A percentile compares a stretch with the other conserved stretches of the same genome.
Evolutionary conservation across 202 grass and related monocot species (phyloP).

Genomic region (Carex arenaria): DNA sequence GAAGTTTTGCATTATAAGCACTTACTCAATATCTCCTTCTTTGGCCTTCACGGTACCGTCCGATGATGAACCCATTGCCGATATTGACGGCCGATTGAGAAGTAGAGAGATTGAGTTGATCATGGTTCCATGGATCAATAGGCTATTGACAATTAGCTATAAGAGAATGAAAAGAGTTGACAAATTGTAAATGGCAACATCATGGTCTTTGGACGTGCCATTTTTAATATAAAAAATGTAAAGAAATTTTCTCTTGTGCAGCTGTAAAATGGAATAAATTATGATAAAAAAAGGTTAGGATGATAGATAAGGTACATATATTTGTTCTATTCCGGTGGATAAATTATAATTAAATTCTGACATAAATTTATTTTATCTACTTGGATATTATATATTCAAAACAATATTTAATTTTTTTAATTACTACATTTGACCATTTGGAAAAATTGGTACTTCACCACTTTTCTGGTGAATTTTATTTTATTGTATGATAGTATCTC

Average conservation of each 20-base stretch:
- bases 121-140: background rate
- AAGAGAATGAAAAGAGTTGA: slow-evolving; percentile 14
- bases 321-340: background rate
- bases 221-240: background rate
- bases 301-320: background rate
- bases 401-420: background rate
- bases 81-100: background rate
- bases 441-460: background rate
- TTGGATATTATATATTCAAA: background rate
- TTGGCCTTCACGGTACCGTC: background rate
- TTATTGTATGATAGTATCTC: background rate
- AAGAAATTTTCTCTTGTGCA: background rate
- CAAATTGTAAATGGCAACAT: slow-evolving; percentile 9
- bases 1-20: background rate
- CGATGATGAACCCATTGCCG: background rate
- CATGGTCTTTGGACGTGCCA: slow-evolving; percentile 18
- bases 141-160: background rate
- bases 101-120: background rate
- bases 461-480: background rate
- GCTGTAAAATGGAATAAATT: background rate
- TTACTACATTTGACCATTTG: background rate
- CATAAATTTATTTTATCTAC: no score
- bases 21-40: slow-evolving; percentile 27
- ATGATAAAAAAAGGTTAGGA: background rate
- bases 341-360: background rate